Conservation (phyloP, 2,329 filamentous ascomycete genomes). For the Lasiodiplodia sp. region DNA sequence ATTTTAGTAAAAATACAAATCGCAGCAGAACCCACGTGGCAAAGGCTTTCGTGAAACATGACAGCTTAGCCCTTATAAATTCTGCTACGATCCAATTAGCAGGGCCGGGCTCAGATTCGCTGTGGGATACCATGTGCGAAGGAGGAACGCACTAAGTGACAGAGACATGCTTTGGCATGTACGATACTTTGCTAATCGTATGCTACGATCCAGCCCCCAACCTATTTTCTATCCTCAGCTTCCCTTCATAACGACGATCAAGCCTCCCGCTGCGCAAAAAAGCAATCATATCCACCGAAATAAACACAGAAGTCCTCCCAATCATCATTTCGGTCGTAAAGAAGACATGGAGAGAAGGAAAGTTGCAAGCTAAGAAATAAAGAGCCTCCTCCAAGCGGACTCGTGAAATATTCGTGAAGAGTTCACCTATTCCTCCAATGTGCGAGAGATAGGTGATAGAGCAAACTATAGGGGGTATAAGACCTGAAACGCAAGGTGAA, state of each 20-base stretch:
- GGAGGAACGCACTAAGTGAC: background rate
- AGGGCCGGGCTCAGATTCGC: background rate
- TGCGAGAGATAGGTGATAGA: background rate
- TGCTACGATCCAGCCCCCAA: background rate
- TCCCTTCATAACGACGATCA: background rate
- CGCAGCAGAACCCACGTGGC: background rate
- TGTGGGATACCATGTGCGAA: background rate
- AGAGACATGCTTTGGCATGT: background rate
- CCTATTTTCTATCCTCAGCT: background rate
- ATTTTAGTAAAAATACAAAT: background rate
- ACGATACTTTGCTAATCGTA: background rate
- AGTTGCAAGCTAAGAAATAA: background rate
- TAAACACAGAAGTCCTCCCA: background rate
- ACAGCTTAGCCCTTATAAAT: background rate
- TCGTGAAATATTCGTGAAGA: slow-evolving; percentile 5
- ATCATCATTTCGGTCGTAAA: background rate
- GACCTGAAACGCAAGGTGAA: slow-evolving; percentile 5
- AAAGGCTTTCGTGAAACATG: background rate
- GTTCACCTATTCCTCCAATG: background rate
- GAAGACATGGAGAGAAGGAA: background rate
- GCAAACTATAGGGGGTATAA: slow-evolving; percentile 27
- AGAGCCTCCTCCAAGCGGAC: background rate
- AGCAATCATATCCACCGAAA: slow-evolving; percentile 1
- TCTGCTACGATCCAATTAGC: background rate
- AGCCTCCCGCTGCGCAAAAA: background rate